These are phyloP conservation scores for Zygosaccharomyces sapae DNA, from an alignment of 1,139 yeast genomes.

Conservation along the genomic window DNA sequence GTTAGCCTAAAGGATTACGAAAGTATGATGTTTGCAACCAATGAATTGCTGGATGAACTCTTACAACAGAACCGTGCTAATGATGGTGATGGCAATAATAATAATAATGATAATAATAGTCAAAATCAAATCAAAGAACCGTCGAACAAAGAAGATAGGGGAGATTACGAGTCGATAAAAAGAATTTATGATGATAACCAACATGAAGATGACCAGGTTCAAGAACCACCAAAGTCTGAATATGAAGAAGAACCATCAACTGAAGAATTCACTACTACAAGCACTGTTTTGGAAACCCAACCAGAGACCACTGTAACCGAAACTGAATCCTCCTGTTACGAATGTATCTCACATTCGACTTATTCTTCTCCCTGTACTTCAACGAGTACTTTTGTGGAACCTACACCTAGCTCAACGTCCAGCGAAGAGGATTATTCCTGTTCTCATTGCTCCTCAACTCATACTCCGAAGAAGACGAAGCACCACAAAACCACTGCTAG, in stretches of 20 bases:
- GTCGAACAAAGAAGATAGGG: conserved; percentile 14
- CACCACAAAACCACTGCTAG: neutral
- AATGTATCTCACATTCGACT: neutral
- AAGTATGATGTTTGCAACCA: conserved; percentile 16
- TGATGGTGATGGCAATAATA: conserved; percentile 2
- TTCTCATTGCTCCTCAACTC: neutral
- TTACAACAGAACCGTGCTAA: conserved; percentile 9
- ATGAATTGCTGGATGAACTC: conserved; percentile 11
- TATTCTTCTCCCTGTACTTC: neutral
- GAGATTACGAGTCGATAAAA: conserved; percentile 10
- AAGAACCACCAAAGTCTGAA: conserved; percentile 13
- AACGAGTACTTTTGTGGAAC: neutral
- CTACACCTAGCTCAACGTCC: neutral
- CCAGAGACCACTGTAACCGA: neutral
- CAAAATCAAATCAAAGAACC: conserved; percentile 8
- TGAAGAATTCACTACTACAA: conserved; percentile 25
- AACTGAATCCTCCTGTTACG: neutral
- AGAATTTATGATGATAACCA: conserved; percentile 9
- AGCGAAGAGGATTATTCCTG: neutral
- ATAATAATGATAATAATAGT: conserved; percentile 7
- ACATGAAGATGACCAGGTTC: neutral
- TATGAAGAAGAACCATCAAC: conserved; percentile 11
- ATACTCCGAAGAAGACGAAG: neutral
- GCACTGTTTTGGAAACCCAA: neutral
- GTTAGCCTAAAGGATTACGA: conserved; percentile 23